Evolutionary conservation across 1,139 yeast species (phyloP).

Genomic region (Lodderomyces parapsilosis): DNA sequence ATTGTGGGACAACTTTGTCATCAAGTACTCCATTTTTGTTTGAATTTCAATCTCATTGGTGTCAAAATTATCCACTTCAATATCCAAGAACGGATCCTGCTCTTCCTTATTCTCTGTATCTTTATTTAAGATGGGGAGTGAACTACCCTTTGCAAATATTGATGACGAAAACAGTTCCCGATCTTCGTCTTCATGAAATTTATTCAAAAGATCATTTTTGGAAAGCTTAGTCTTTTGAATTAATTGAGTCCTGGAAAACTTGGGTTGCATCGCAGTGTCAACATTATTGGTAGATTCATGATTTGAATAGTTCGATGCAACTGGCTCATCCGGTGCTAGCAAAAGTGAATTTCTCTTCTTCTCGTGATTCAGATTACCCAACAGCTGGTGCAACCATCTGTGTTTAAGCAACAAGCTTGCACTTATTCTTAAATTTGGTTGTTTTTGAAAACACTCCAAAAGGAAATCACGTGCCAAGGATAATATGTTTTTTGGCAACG

Average conservation of each 20-base stretch:
- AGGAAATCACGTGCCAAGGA: conserved; percentile 61
- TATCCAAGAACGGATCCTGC: conserved; percentile 38
- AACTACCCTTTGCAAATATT: background rate
- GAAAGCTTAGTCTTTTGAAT: conserved; percentile 12
- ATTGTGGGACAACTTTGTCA: conserved; percentile 32
- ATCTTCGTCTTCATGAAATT: conserved; percentile 29
- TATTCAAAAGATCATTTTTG: conserved; percentile 30
- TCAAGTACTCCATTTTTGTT: conserved; percentile 41
- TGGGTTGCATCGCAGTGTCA: conserved; percentile 26
- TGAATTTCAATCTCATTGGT: conserved; percentile 46
- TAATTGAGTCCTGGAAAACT: conserved; percentile 24
- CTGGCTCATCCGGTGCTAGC: background rate
- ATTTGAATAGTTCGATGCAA: conserved; percentile 8
- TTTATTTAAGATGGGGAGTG: background rate
- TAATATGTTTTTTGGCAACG: conserved; percentile 64
- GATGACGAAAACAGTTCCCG: conserved; percentile 14
- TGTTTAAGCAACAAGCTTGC: conserved; percentile 60
- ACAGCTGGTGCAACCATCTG: conserved; percentile 52
- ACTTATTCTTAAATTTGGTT: conserved; percentile 57
- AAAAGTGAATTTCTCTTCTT: background rate
- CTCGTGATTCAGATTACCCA: background rate
- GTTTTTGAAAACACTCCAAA: conserved; percentile 74
- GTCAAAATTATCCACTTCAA: conserved; percentile 42
- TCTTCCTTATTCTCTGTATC: conserved; percentile 20
- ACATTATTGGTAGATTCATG: too few species aligned